Percentiles rank a stretch among this genome's conserved stretches.
Evolutionary conservation across 306 rosid genomes (phyloP).

Genomic region (Cicer judaicum): DNA sequence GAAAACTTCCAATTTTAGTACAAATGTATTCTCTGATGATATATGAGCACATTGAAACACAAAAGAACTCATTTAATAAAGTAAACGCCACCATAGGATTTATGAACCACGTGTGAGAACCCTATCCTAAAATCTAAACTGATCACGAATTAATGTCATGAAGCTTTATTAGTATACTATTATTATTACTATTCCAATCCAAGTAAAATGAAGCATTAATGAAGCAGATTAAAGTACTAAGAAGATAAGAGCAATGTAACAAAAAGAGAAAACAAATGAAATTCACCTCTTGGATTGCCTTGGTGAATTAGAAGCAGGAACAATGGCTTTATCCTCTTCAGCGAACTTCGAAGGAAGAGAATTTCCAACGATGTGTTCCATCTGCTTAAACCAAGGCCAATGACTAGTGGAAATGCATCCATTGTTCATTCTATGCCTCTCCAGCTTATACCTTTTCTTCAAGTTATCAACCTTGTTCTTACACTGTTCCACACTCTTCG

Average conservation of each 20-base stretch:
- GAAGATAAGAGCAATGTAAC: neutral
- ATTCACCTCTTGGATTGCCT: conserved; percentile 73
- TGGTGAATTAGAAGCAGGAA: conserved; percentile 64
- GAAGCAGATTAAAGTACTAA: neutral
- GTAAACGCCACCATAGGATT: neutral
- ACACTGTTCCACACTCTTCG: conserved; percentile 93
- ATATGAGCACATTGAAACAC: conserved; percentile 3
- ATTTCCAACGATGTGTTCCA: conserved; percentile 92
- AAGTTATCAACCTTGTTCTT: conserved; percentile 94
- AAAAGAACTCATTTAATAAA: neutral
- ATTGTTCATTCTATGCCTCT: conserved; percentile 83
- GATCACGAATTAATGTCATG: neutral
- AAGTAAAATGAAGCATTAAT: conserved; percentile 9
- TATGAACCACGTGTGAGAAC: neutral
- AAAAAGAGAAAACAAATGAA: conserved; percentile 30
- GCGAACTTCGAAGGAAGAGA: conserved; percentile 68
- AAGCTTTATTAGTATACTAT: neutral
- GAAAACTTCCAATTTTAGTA: neutral
- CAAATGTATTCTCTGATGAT: neutral
- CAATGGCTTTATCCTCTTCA: conserved; percentile 72
- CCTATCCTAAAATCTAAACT: conserved; percentile 4
- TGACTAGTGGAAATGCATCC: conserved; percentile 75
- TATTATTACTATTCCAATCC: neutral
- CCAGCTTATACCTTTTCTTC: conserved; percentile 92
- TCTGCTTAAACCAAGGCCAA: conserved; percentile 97